Conservation (phyloP, 2,329 filamentous ascomycete species). For the Alternaria sp. region DNA sequence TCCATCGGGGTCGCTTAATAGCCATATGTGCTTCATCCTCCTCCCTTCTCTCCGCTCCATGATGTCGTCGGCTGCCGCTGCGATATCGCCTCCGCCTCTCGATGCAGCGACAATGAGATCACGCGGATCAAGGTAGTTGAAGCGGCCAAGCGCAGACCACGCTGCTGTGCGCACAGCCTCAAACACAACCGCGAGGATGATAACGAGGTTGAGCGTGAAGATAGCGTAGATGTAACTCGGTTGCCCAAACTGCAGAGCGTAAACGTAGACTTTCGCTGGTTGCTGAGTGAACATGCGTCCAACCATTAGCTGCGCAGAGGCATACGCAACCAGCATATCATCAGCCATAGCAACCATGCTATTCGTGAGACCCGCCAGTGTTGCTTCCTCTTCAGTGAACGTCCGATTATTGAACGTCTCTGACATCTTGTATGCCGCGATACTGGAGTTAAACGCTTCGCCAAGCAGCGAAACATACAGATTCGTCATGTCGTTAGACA, state of each 20-base stretch:
- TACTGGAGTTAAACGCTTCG: constrained; percentile 44
- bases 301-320: constrained; percentile 46
- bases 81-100: constrained; percentile 27
- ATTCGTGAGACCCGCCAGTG: constrained; percentile 32
- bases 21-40: constrained; percentile 26
- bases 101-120: constrained; percentile 38
- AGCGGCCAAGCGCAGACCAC: constrained; percentile 31
- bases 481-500: constrained; percentile 49
- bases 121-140: constrained; percentile 39
- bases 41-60: constrained; percentile 16
- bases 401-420: constrained; percentile 9
- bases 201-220: constrained; percentile 33
- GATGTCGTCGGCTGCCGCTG: constrained; percentile 26
- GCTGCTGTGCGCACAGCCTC: constrained; percentile 32
- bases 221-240: constrained; percentile 38
- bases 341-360: constrained; percentile 35
- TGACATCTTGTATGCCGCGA: constrained; percentile 37
- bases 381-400: constrained; percentile 24
- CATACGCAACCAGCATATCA: constrained; percentile 42
- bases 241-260: constrained; percentile 34
- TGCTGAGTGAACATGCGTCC: constrained; percentile 21
- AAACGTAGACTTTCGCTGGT: constrained; percentile 22
- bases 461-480: constrained; percentile 48
- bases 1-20: constrained; percentile 33
- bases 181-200: constrained; percentile 30